Evolutionary conservation across 1,284 basidiomycete genomes (phyloP), one percentile per base, ranked within the genome.

Genomic region (Ustilago vetiveriae): DNA sequence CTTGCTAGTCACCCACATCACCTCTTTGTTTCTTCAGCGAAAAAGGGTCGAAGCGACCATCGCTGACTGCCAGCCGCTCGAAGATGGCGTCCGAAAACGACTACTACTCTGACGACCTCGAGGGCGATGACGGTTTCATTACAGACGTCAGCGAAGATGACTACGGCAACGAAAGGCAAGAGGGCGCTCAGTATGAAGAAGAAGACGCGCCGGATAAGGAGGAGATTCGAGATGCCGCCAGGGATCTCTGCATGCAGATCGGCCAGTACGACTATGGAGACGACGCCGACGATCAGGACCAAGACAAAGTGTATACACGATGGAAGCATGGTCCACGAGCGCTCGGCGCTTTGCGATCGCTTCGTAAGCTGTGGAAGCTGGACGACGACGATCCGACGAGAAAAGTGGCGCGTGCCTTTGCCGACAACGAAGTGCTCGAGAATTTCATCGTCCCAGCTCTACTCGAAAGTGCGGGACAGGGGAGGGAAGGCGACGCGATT

Each of bases 371-470:
- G 6, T 81, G 78, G 76, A 71, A 74, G 33, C 59, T 77, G 32
- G 79, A 81, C 56, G 78, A 79, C 40, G 72, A 75, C 10, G 79
- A 82, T 43, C 66, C 68, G 17, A 66, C 71, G 2, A 55, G 80
- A 11, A 56, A 70, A n/a, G 69, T 82, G 14, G 78, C 79, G 8
- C 75, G 72, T 26, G 72, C 79, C 29, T 81, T 77, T 51, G 68
- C 75, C 13, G 70, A 76, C 47, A 70, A 81, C 40, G 72, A 74
- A 44, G 72, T 80, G 24, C 64, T 82, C 24, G 72, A 78, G 43
- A 74, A 74, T 32, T 75, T 75, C 46, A 69, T 82, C n/a, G 57
- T 82, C 4, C 80, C 79, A 5, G 76, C 81, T 24, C 63, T 82
- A 26, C 69, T 82, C 14, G 72, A 79, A 40, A 71, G 71, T 14